Base-by-base conservation (phyloP, 2,329 filamentous ascomycete genomes). In the Pseudopyricularia cyperi region DNA sequence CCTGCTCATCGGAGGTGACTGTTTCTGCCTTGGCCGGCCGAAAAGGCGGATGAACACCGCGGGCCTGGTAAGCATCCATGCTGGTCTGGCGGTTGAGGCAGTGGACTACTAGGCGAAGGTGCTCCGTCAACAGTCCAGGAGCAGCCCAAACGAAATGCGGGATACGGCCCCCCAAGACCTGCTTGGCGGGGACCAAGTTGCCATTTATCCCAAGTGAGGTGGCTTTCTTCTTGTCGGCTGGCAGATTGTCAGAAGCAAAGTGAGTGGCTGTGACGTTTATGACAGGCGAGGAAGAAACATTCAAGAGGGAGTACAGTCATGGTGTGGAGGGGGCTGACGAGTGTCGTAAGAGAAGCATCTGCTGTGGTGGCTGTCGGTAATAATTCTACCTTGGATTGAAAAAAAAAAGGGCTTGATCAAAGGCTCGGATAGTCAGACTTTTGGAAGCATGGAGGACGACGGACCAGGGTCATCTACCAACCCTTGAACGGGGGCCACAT, bases 131-230 rank as follows among this genome's bases (percentile, higher is more conserved):
- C 19, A 42, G 28, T 19, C 19, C 22, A 44, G 17, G 22, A 44
- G 39, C 39, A 14, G 17, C 39, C 22, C 8, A 19, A 19, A 24
- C 39, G 8, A 44, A 22, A 22, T 12, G 39, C 19, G 39, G 39
- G 19, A 24, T 19, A 19, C 39, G 39, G 24, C 39, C 30, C 39
- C 50, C 50, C 50, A 51, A 51, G 50, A 44, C 50, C 50, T 44
- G 50, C 50, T 51, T 35, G 50, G 39, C 19, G 26, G 37, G 44
- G 30, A 30, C 24, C 35, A 32, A 19, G 39, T 12, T 26, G 39
- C 39, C 39, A 44, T 44, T 44, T 44, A 44, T 44, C 24, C 39
- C 17, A 44, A 12, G 17, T 19, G 22, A 22, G 9, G 24, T 7
- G 17, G 12, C 3, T 42, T 42, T 44, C 24, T 26, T 44, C 24